Percentiles rank a stretch among this genome's conserved stretches.
These are phyloP conservation scores for Rutstroemia sp. DNA, from an alignment of 2,329 filamentous ascomycete species.

Conservation along the genomic window DNA sequence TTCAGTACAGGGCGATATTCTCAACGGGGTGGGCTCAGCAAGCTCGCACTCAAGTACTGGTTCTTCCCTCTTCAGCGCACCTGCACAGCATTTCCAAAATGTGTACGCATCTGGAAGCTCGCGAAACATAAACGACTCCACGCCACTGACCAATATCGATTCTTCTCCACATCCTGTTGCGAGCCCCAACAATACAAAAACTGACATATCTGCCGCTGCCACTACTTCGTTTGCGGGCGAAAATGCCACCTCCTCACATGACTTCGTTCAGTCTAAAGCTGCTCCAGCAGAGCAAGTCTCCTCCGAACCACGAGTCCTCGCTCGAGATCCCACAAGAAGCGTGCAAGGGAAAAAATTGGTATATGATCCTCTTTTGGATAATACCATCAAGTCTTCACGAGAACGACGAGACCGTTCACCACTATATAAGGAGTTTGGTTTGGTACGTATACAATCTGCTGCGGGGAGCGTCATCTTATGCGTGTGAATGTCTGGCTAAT, in stretches of 20 bases:
- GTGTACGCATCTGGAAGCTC: constrained; percentile 22
- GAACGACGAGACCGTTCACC: constrained; percentile 52
- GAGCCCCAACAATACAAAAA: constrained; percentile 41
- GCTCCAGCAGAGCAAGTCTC: constrained; percentile 15
- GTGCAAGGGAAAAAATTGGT: constrained; percentile 51
- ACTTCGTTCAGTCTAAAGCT: constrained; percentile 25
- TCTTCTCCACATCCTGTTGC: constrained; percentile 53
- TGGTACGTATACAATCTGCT: constrained; percentile 48
- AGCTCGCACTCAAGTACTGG: constrained; percentile 64
- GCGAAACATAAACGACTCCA: constrained; percentile 41
- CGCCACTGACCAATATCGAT: constrained; percentile 59
- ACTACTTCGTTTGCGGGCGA: constrained; percentile 27
- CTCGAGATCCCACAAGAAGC: constrained; percentile 48
- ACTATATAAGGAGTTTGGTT: constrained; percentile 55
- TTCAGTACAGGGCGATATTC: constrained; percentile 54
- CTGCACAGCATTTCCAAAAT: constrained; percentile 19
- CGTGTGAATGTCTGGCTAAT: constrained; percentile 49
- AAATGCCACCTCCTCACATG: constrained; percentile 16
- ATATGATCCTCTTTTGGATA: constrained; percentile 45
- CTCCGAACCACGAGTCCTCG: constrained; percentile 34
- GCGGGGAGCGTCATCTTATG: constrained; percentile 55
- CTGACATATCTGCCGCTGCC: constrained; percentile 28
- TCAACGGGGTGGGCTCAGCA: constrained; percentile 64
- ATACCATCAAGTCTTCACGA: constrained; percentile 34
- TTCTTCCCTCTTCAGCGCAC: constrained; percentile 61